Base-by-base conservation (phyloP, 768 basidiomycete species). In the Vararia minispora region DNA sequence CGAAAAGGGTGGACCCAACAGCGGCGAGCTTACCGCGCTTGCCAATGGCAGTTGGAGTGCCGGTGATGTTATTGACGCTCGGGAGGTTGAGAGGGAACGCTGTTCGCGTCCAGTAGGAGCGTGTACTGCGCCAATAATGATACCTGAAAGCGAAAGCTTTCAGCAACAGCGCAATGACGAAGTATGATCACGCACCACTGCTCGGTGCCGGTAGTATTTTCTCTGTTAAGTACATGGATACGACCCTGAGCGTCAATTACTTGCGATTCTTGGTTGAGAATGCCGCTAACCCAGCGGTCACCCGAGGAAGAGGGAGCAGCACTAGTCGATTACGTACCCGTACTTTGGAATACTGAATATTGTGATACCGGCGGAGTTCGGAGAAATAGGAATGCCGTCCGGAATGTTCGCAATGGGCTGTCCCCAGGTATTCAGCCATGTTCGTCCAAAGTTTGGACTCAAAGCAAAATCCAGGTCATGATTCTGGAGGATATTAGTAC, bases 401-500 rank as follows among this genome's bases (percentile, higher is more conserved):
- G 42, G 28, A 32, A 39, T 46, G 27, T 58, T 51, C 11, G 56
- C 57, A 23, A 61, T 56, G 2, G 32, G 39, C 29, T 62, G 60
- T 4, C 51, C 51, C 62, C 58, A 62, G 38, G 52, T 63, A 40
- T 62, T 63, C n/a, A 37, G 38, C 59, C 60, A 63, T 4, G 59
- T 58, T 27, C 30, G 39, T 3, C 52, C 58, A 12, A 58, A 45
- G 42, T 60, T 55, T 6, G 45, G 33, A 34, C 56, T 57, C 39
- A 33, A 58, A 0, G 56, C 51, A 32, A 52, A 62, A 41, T 60
- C 46, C 53, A 63, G 47, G 41, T 63, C 61, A 42, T 61, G 61
- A 28, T 63, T 63, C 61, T 61, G 39, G n/a, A n/a, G 14, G 13
- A 28, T 16, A 9, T 11, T 3, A 12, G 21, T 7, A 35, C n/a